phyloP scores from a whole-genome alignment of 169 alveolate genomes.

The Amoebophrya sp. region DNA sequence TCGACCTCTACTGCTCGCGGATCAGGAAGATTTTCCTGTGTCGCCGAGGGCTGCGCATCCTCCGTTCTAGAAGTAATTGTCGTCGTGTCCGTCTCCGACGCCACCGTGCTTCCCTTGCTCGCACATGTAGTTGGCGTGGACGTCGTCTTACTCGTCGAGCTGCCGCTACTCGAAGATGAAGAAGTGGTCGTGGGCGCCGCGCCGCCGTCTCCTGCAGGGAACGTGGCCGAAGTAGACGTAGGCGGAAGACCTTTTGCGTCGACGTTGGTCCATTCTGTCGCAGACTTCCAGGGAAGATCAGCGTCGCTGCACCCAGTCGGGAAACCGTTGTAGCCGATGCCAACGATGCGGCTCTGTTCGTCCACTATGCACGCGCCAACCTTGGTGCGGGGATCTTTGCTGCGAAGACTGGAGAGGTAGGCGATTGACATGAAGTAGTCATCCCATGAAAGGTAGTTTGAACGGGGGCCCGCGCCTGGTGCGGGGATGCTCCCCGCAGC shows the following conservation, averaged over 20 bases:
- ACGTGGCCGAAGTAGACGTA: not conserved
- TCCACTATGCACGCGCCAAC: slow-evolving; percentile 1
- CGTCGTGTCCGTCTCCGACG: no score
- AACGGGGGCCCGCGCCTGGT: not conserved
- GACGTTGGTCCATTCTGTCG: not conserved
- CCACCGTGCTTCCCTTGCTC: no score
- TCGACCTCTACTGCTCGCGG: not conserved
- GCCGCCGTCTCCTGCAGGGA: not conserved
- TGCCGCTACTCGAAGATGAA: not conserved
- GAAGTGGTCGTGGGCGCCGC: no score
- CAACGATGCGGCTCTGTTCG: not conserved
- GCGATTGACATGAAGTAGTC: not conserved
- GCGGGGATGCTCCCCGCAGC: no score
- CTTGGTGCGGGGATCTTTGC: not conserved
- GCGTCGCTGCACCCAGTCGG: not conserved
- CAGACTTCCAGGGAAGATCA: not conserved
- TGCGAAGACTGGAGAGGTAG: not conserved
- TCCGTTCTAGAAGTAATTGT: no score
- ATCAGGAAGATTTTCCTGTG: no score
- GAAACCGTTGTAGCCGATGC: not conserved
- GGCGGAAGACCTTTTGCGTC: not conserved
- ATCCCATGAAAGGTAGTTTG: not conserved
- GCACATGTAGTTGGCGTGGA: not conserved
- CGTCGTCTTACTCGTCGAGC: not conserved
- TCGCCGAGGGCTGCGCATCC: no score